Evolutionary conservation across 768 basidiomycete species (phyloP), one percentile per base, ranked within the genome.

Genomic region (Suillus alpinus): DNA sequence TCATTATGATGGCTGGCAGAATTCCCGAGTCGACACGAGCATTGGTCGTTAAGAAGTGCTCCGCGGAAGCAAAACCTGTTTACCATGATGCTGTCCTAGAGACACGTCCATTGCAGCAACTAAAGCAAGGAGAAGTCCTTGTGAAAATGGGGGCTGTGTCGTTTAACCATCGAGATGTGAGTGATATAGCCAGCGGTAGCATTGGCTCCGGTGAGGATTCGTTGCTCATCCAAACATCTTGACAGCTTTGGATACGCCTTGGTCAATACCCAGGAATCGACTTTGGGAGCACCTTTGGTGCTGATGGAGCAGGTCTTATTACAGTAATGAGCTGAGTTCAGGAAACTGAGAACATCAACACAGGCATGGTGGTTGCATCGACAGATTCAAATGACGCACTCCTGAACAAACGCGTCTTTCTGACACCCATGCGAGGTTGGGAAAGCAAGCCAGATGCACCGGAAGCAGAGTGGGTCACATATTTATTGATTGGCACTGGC

Each of bases 371-470:
- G 9, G 69, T 92, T 26, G 86, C 84, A 2, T 78, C 87, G 20
- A 75, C 77, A 9, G 79, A 83, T 20, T 65, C 76, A 0, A 68
- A 77, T 6, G 91, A 92, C 65, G 66, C 80, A 0, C 78, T 92
- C 6, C 69, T 92, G 13, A 71, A 80, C 47, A 81, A 80, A 62
- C 85, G 87, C 40, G 90, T 93, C 31, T 91, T 93, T 71, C 78
- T 93, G n/a, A 80, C 79, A 1, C 91, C 91, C 1, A 84, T 80
- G 73, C 84, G 86, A 4, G 91, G 91, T n/a, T 93, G 91, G 91
- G 80, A 87, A 65, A 78, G 70, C 31, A 75, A 84, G 62, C 86
- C 85, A 2, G 76, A 82, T 16, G 85, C 81, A 0, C 92, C 91
- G 3, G 91, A 92, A 75, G 77, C 77, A 12, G 75, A 71, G 90